Base-by-base conservation (phyloP, 176 grass and related monocot species). In the Avena atlantica region DNA sequence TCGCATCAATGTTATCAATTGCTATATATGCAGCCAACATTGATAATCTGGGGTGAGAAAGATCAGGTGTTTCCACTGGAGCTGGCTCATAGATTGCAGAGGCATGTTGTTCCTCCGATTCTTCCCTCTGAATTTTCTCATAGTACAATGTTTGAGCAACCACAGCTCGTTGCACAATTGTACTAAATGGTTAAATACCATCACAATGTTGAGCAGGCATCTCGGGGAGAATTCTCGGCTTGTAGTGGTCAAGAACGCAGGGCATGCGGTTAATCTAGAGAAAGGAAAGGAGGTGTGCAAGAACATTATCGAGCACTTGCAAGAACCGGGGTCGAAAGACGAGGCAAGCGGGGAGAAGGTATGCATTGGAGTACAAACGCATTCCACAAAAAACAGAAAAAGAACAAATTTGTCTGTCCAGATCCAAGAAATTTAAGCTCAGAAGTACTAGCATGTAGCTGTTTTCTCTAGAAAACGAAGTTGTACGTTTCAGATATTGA, bases 181-280 rank as follows among this genome's bases (percentile, higher is more conserved):
- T 81, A 80, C 64, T 81, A 9, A 90, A 21, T 12, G 6, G 40
- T 42, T 42, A 42, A 42, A 42, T 42, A 78, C 1, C 6, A 61
- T 14, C 63, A 17, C 44, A 51, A 47, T 80, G 7, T 85, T 79
- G 27, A 49, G 31, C 92, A 95, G 91, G 68, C 93, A 95, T 88
- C 88, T 98, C 20, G 78, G 24, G 58, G 86, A 95, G 34, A 95
- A 84, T 27, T 93, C 89, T 87, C 86, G 88, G 65, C 61, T 98
- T 77, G 88, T 93, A 80, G 80, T 92, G 25, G 77, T 95, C 27
- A 95, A 89, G 62, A 93, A 93, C 45, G 89, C 93, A 57, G 93
- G 95, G 60, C 95, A 98, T 71, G 95, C 95, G 31, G 89, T 92
- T 51, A 98, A 95, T 84, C 81, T 98, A 78, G 95, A 98, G 71